phyloP scores from a whole-genome alignment of 176 grass and related monocot genomes.

The Pontederia crassipes region DNA sequence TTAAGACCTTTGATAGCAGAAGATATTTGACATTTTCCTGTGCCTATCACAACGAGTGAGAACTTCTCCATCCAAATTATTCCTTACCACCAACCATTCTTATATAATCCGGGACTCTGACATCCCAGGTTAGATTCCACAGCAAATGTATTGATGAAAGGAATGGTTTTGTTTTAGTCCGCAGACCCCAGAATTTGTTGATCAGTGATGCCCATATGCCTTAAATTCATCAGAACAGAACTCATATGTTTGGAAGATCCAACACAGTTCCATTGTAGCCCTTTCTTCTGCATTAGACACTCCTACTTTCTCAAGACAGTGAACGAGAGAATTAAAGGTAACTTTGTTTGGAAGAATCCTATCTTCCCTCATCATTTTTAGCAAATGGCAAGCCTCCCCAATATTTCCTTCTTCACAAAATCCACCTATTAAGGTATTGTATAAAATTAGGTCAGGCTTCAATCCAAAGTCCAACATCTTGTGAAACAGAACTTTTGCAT shows the following conservation, averaged over 20 bases:
- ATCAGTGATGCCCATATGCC: too few species aligned
- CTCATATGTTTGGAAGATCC: background rate
- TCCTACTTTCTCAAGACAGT: slow-evolving; percentile 20
- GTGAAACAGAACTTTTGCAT: slow-evolving; percentile 18
- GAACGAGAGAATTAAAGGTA: slow-evolving; percentile 7
- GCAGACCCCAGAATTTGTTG: too few species aligned
- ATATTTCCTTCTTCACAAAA: slow-evolving; percentile 21
- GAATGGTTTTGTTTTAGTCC: too few species aligned
- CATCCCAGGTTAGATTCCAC: too few species aligned
- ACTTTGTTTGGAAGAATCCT: slow-evolving; percentile 9
- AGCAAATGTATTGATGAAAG: too few species aligned
- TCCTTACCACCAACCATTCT: too few species aligned
- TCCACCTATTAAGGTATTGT: slow-evolving; percentile 17
- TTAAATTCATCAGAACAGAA: background rate
- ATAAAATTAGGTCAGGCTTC: slow-evolving; percentile 20
- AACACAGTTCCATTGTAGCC: background rate
- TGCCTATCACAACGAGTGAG: too few species aligned
- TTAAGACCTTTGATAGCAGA: too few species aligned
- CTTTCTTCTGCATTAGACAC: slow-evolving; percentile 9
- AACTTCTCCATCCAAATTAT: too few species aligned
- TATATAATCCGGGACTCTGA: too few species aligned
- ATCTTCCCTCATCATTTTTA: slow-evolving; percentile 17
- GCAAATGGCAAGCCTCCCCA: slow-evolving; percentile 5
- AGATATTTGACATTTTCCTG: too few species aligned
- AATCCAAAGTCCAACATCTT: slow-evolving; percentile 24